A percentile compares a stretch with the other conserved stretches of the same genome.
phyloP scores from a whole-genome alignment of 140 eudicot genomes.

The Anethum foeniculum region DNA sequence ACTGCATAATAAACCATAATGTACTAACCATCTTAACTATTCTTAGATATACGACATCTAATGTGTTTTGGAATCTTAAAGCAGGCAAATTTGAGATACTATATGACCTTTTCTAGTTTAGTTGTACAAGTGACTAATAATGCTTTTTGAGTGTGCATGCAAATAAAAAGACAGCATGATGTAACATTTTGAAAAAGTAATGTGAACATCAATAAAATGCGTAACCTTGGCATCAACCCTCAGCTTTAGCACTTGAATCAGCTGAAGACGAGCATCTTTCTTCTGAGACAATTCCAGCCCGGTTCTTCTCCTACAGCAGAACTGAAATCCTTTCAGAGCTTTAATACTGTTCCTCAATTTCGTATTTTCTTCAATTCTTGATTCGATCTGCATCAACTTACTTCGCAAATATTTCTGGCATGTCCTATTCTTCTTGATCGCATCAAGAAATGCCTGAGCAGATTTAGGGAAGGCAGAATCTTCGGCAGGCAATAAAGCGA shows the following conservation, averaged over 20 bases:
- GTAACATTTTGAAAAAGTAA: background rate
- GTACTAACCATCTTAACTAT: background rate
- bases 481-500: conserved; percentile 24
- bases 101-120: background rate
- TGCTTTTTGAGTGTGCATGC: background rate
- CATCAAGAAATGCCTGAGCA: conserved; percentile 75
- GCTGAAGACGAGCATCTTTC: conserved; percentile 65
- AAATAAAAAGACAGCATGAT: background rate
- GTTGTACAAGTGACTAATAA: background rate
- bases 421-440: conserved; percentile 81
- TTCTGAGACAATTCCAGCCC: conserved; percentile 69
- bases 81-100: background rate
- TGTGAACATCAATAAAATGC: background rate
- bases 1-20: background rate
- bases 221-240: conserved; percentile 61
- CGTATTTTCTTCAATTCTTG: conserved; percentile 64
- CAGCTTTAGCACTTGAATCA: conserved; percentile 57
- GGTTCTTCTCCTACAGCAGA: conserved; percentile 54
- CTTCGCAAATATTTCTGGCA: conserved; percentile 63
- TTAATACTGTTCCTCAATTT: conserved; percentile 50
- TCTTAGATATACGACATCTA: background rate
- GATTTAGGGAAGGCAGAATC: conserved; percentile 47
- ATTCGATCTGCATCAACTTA: conserved; percentile 51
- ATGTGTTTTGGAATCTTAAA: background rate
- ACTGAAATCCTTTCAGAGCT: conserved; percentile 53